Conservation (phyloP, 2,329 filamentous ascomycete genomes). For the Coniochaeta sp. region DNA sequence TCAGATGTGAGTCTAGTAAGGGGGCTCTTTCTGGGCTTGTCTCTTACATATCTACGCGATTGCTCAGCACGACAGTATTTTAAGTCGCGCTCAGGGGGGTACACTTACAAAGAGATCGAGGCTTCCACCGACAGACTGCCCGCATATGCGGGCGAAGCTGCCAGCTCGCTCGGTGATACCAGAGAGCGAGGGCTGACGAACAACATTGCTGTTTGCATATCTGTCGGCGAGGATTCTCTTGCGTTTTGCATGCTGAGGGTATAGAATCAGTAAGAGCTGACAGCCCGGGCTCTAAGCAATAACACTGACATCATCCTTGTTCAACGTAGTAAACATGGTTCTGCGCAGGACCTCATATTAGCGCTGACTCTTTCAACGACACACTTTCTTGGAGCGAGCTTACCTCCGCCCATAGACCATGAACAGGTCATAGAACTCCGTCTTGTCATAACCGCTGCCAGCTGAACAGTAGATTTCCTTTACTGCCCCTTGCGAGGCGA, state of each 20-base stretch:
- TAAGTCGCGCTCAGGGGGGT: background rate
- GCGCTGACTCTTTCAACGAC: background rate
- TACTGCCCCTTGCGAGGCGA: constrained; percentile 46
- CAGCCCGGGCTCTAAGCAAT: background rate
- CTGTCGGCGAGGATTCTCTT: constrained; percentile 58
- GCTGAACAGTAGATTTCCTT: constrained; percentile 57
- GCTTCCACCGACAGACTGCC: constrained; percentile 31
- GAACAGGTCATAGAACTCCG: constrained; percentile 57
- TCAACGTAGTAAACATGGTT: constrained; percentile 54
- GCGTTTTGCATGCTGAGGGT: constrained; percentile 45
- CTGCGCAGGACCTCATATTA: constrained; percentile 18
- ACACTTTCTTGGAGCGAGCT: background rate
- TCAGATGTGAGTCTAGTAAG: background rate
- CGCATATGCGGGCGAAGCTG: constrained; percentile 47
- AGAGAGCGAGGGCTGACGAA: constrained; percentile 44
- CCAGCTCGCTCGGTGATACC: constrained; percentile 51
- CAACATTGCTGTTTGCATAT: constrained; percentile 62
- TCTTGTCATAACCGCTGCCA: constrained; percentile 59
- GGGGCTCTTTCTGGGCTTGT: background rate
- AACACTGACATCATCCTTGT: constrained; percentile 41
- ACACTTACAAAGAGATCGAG: constrained; percentile 54
- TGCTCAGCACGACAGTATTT: background rate
- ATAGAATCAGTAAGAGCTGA: background rate
- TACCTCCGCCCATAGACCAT: constrained; percentile 48
- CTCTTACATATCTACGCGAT: constrained; percentile 8